Base-by-base conservation (phyloP, 202 grass and related monocot species). In the Cymbopogon flexuosus region DNA sequence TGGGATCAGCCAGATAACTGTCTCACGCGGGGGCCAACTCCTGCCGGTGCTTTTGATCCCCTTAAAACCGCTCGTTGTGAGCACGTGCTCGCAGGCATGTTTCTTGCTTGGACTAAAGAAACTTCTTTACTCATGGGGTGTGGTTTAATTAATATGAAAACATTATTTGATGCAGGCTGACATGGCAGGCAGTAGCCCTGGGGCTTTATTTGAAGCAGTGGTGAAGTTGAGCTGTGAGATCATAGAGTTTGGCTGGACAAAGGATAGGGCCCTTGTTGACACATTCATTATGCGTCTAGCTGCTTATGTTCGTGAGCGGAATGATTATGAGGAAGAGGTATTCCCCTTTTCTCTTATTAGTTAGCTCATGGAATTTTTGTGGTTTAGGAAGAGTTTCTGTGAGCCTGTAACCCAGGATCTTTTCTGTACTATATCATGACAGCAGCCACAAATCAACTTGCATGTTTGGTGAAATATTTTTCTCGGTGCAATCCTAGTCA, bases 211-310 rank as follows among this genome's bases (percentile, higher is more conserved):
- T 33, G 88, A 95, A 57, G 80, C 92, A 59, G 92, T 99, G 19
- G 93, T 89, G 70, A 95, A 93, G 80, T 85, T 99, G 80, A 95
- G 96, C 77, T 99, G 96, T 88, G 92, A 95, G 86, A 95, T 99
- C 73, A 99, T 99, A 82, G 96, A 99, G 87, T 99, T 99, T 81
- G 96, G 96, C 22, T 99, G 96, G 96, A 94, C 87, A 65, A 99
- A 99, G 73, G 96, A 99, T 87, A 91, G 96, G 79, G 90, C 92
- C 84, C 92, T 99, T 75, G 96, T 99, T 72, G 96, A 99, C 85
- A 99, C 96, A 68, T 99, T 95, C 74, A 84, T 99, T 75, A 99
- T 99, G 96, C 90, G 96, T 42, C 69, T 99, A 81, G 96, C 96
- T 91, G 81, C 96, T 52, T 95, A 92, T 86, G 93, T 99, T 81